A percentile compares a stretch with the other conserved stretches of the same genome.
Conservation (phyloP, 352 stramenopile species). For the Pythium guiyangense region DNA sequence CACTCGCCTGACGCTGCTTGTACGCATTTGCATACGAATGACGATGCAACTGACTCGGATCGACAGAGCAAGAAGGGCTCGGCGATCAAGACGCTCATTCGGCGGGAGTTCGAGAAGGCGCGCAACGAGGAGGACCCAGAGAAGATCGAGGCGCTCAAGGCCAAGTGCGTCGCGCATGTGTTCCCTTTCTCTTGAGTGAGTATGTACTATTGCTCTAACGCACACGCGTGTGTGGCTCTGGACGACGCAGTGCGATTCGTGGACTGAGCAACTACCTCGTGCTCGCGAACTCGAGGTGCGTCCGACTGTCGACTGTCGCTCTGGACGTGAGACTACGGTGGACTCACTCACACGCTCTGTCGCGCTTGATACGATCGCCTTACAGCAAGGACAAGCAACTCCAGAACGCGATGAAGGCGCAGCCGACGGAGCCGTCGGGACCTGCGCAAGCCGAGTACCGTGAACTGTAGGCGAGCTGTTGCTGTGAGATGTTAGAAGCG, state of each 20-base stretch:
- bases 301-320: not conserved
- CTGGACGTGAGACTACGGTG: not conserved
- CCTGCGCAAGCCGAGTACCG: constrained; percentile 76
- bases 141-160: constrained; percentile 80
- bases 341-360: not conserved
- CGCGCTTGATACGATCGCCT: not conserved
- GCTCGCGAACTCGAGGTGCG: constrained; percentile 81
- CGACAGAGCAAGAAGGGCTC: constrained; percentile 78
- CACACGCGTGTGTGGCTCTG: not conserved
- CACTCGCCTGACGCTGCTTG: not conserved
- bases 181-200: not conserved
- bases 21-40: not conserved
- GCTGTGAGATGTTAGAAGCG: not conserved
- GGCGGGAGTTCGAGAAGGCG: constrained; percentile 79
- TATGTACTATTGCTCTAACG: not conserved
- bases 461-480: constrained; percentile 41
- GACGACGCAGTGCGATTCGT: constrained; percentile 51
- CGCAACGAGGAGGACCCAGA: constrained; percentile 71
- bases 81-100: constrained; percentile 67
- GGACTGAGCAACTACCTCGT: constrained; percentile 87
- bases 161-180: constrained; percentile 49
- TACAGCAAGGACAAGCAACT: constrained; percentile 83
- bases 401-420: constrained; percentile 73
- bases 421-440: constrained; percentile 25
- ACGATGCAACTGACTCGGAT: too few species aligned